These are phyloP conservation scores for Aspergillus novofumigatus DNA, from an alignment of 2,329 filamentous ascomycete genomes.

Conservation along the genomic window DNA sequence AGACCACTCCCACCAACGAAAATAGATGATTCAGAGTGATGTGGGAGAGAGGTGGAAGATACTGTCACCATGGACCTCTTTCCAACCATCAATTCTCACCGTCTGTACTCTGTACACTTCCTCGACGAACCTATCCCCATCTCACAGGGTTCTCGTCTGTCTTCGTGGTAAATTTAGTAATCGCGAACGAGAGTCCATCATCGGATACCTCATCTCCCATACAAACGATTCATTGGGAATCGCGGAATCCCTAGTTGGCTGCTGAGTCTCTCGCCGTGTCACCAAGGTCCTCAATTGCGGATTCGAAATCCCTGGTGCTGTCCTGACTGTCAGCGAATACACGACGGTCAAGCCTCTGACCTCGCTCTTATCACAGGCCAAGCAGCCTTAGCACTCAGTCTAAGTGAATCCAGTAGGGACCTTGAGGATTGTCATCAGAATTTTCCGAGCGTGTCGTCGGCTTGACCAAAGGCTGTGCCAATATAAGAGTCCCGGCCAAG, in stretches of 20 bases:
- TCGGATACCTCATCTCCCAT: neutral
- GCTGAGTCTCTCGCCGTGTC: conserved; percentile 3
- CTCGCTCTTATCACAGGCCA: neutral
- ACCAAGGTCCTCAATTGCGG: conserved; percentile 14
- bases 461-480: conserved; percentile 1
- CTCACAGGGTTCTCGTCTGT: neutral
- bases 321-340: conserved; percentile 2
- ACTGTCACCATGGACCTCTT: conserved; percentile 10
- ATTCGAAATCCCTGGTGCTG: conserved; percentile 6
- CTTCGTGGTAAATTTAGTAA: neutral
- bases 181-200: neutral
- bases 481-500: conserved; percentile 11
- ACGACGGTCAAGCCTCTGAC: conserved; percentile 5
- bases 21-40: neutral
- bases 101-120: neutral
- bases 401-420: conserved; percentile 7
- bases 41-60: neutral
- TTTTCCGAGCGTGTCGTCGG: neutral
- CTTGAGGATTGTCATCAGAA: conserved; percentile 9
- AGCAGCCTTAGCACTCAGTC: neutral
- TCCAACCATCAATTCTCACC: neutral
- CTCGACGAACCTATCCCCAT: neutral
- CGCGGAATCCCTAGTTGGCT: neutral
- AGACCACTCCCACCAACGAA: neutral
- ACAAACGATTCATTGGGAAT: neutral